Percentiles rank a stretch among this genome's conserved stretches.
These are phyloP conservation scores for Cyberlindnera bimundalis DNA, from an alignment of 805 yeast genomes.

Conservation along the genomic window DNA sequence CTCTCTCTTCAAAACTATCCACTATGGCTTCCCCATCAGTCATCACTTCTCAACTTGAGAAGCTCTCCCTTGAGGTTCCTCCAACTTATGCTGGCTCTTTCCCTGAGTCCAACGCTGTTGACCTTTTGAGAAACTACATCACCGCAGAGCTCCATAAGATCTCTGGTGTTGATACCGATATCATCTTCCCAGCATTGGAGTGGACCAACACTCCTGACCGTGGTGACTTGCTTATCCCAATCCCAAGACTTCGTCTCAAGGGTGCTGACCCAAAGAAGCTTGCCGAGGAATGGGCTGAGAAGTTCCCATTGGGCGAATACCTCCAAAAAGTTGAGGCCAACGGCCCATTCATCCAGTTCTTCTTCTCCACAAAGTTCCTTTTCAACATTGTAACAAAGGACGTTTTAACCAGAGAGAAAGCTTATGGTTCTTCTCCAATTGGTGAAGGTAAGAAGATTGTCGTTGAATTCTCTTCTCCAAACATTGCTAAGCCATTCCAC, in stretches of 20 bases:
- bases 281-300: constrained; percentile 73
- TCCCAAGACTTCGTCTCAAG: constrained; percentile 86
- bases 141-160: constrained; percentile 70
- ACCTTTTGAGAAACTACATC: constrained; percentile 86
- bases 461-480: constrained; percentile 95
- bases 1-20: neutral
- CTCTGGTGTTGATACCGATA: constrained; percentile 62
- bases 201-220: constrained; percentile 81
- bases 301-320: constrained; percentile 70
- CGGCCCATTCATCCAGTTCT: constrained; percentile 91
- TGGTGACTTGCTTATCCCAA: constrained; percentile 89
- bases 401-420: constrained; percentile 52
- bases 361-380: constrained; percentile 64
- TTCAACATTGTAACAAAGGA: constrained; percentile 68
- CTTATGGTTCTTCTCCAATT: constrained; percentile 71
- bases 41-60: constrained; percentile 31
- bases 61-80: constrained; percentile 40
- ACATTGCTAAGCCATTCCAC: constrained; percentile 98
- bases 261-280: constrained; percentile 74
- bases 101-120: constrained; percentile 80
- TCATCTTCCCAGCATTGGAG: constrained; percentile 84
- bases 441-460: constrained; percentile 70
- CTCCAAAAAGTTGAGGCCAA: constrained; percentile 71
- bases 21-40: constrained; percentile 27
- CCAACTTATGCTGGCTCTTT: constrained; percentile 51